Base-by-base conservation (phyloP, 192 early-diverging fungal species). In the Backusella sp. region DNA sequence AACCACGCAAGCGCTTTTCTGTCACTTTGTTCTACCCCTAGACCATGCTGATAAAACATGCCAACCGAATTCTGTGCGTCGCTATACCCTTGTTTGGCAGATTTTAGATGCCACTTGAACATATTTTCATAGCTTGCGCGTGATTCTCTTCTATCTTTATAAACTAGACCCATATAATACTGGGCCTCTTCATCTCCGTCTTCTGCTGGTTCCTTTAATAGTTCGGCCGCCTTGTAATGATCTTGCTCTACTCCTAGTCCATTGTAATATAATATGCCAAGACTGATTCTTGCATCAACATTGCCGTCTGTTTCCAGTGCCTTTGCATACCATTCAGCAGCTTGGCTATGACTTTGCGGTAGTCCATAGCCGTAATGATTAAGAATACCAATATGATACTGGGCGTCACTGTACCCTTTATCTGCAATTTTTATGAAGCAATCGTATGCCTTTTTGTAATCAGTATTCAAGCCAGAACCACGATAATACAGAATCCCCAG, bases 111-210 rank as follows among this genome's bases (percentile, higher is more conserved):
- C 66, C 66, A 68, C 26, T 62, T 28, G 23, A 62, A 62, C 56
- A 62, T 62, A 4, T 26, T 26, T 12, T 62, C 56, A 26, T 62
- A 62, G 26, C 56, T 62, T 6, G n/a, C 56, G 21, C 26, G 56
- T 14, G 56, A 62, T 12, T 62, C 23, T 62, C 56, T 62, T 62
- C 56, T 62, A 62, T 62, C 56, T 62, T 62, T 62, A 28, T 62
- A 62, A 26, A 62, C 0, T 28, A 62, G 23, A 4, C 56, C 56
- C 56, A 62, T 28, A 28, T 62, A 62, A 28, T 62, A 62, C 7
- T 62, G 56, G 8, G 56, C 56, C 26, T 62, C 56, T 28, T 62
- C 56, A 28, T 62, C 56, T 4, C 56, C 56, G 4, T 62, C 11
- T 62, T 62, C 56, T 62, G 56, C 56, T 62, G 56, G 56, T 28